Conservation (phyloP, 441 rosid genomes). For the Melastoma candidum region DNA sequence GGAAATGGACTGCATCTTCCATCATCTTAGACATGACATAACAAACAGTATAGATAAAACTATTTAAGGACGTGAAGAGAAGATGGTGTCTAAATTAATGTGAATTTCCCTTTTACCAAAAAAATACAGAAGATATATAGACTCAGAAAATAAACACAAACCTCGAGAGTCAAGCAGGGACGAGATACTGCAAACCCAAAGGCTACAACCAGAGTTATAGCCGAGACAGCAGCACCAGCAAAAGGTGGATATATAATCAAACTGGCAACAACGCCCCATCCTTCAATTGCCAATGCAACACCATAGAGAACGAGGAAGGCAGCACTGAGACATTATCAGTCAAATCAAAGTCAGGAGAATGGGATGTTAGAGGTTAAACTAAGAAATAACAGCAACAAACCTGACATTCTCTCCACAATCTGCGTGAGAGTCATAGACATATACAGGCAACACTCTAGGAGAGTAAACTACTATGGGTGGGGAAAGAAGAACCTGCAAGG, state of each 20-base stretch:
- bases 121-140: slow-evolving; percentile 1
- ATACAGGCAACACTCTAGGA: slow-evolving; percentile 96
- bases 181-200: slow-evolving; percentile 99
- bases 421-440: slow-evolving; percentile 98
- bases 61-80: not conserved
- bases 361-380: no score
- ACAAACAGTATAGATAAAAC: not conserved
- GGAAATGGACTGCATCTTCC: slow-evolving; percentile 99
- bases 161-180: slow-evolving; percentile 98
- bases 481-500: slow-evolving; percentile 88
- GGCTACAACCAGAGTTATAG: slow-evolving; percentile 95
- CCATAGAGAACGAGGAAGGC: slow-evolving; percentile 99
- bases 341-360: no score
- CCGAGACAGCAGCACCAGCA: slow-evolving; percentile 99
- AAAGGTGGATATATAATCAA: slow-evolving; percentile 96
- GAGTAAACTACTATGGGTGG: slow-evolving; percentile 99
- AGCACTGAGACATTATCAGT: slow-evolving; percentile 39
- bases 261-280: slow-evolving; percentile 99
- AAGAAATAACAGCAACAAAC: slow-evolving; percentile 28
- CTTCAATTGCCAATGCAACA: slow-evolving; percentile 98
- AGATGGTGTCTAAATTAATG: not conserved
- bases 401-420: slow-evolving; percentile 99
- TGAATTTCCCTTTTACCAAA: no score
- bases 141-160: slow-evolving; percentile 15
- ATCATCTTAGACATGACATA: slow-evolving; percentile 49